phyloP scores from a whole-genome alignment of 768 basidiomycete genomes.

The Naganishia randhawae region DNA sequence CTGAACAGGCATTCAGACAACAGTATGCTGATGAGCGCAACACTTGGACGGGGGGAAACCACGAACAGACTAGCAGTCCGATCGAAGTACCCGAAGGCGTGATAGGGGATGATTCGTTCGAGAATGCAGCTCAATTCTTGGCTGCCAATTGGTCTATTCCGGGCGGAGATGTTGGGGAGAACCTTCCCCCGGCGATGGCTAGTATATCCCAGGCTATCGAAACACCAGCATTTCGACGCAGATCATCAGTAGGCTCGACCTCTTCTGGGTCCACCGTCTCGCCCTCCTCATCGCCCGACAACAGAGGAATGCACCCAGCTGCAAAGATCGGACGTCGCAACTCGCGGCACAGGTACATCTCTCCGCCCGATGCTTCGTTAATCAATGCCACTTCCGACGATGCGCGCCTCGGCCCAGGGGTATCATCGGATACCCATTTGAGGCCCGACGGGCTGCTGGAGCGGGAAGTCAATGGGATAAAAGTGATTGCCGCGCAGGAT shows the following conservation, averaged over 20 bases:
- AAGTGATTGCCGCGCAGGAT: slow-evolving; percentile 43
- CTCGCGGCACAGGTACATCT: slow-evolving; percentile 34
- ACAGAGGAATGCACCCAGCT: slow-evolving; percentile 25
- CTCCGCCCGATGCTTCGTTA: slow-evolving; percentile 46
- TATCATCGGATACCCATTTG: slow-evolving; percentile 40
- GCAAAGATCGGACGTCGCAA: slow-evolving; percentile 26
- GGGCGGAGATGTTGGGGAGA: slow-evolving; percentile 27
- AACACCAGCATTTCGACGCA: background rate
- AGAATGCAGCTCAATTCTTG: slow-evolving; percentile 22
- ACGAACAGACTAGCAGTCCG: slow-evolving; percentile 10
- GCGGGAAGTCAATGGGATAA: slow-evolving; percentile 38
- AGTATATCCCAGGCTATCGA: slow-evolving; percentile 13
- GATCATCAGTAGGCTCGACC: slow-evolving; percentile 4
- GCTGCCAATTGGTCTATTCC: slow-evolving; percentile 32
- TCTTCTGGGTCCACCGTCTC: slow-evolving; percentile 22
- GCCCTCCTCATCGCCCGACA: slow-evolving; percentile 26
- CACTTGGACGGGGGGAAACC: slow-evolving; percentile 9
- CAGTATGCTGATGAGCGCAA: slow-evolving; percentile 34
- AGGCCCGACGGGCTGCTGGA: slow-evolving; percentile 42
- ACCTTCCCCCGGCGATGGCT: slow-evolving; percentile 21
- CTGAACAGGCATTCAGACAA: slow-evolving; percentile 40
- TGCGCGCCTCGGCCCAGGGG: slow-evolving; percentile 48
- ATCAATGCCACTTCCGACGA: slow-evolving; percentile 38
- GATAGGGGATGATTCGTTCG: slow-evolving; percentile 29
- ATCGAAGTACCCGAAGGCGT: slow-evolving; percentile 8